Percentiles rank a stretch among this genome's conserved stretches.
These are phyloP conservation scores for Triticum turgidum DNA, from an alignment of 176 grass and related monocot genomes.

Conservation along the genomic window DNA sequence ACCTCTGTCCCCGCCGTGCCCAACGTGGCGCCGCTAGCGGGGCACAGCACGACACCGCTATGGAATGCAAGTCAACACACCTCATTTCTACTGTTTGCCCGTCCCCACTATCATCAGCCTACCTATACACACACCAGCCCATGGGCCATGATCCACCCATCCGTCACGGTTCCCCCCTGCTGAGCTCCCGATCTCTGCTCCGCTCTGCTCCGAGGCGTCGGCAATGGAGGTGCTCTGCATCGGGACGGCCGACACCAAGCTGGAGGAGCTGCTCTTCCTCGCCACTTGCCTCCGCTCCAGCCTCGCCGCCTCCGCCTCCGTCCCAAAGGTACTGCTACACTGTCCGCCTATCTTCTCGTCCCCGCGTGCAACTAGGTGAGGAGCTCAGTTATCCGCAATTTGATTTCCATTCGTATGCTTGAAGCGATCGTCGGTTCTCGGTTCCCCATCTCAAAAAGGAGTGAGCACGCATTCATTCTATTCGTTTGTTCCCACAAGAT, in stretches of 20 bases:
- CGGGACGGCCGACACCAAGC: conserved; percentile 88
- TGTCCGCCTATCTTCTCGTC: not conserved
- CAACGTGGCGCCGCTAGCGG: not conserved
- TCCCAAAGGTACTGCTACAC: not conserved
- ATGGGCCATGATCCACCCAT: not conserved
- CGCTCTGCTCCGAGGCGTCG: not conserved
- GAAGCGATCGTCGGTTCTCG: not conserved
- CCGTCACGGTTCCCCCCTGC: not conserved
- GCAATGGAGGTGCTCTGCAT: conserved; percentile 77
- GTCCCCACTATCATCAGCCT: too few species aligned
- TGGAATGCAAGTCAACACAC: not conserved
- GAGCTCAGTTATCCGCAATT: not conserved
- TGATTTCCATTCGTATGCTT: not conserved
- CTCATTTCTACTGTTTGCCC: not conserved
- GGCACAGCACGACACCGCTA: not conserved
- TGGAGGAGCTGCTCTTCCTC: conserved; percentile 88
- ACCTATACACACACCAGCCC: not conserved
- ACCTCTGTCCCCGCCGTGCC: not conserved
- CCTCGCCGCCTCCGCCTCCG: conserved; percentile 29
- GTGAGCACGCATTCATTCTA: not conserved
- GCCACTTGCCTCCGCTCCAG: conserved; percentile 49
- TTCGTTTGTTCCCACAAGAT: not conserved
- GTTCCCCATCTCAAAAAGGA: too few species aligned
- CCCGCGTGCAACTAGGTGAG: not conserved
- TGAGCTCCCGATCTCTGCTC: conserved; percentile 30